These are phyloP conservation scores for Gnomoniopsis sp. DNA, from an alignment of 2,329 filamentous ascomycete species.

Conservation along the genomic window DNA sequence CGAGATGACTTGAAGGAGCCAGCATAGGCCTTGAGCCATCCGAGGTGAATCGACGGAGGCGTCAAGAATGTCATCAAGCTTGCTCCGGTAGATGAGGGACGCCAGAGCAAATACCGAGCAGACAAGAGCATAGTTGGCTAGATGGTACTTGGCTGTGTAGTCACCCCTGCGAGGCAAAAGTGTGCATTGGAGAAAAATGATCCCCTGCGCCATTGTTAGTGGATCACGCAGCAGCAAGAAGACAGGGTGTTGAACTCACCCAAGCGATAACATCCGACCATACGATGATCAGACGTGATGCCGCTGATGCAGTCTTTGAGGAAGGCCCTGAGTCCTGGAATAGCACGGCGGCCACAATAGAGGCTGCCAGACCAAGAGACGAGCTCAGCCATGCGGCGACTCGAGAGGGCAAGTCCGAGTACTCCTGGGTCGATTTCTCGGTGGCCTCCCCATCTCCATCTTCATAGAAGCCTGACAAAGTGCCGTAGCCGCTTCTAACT, in stretches of 20 bases:
- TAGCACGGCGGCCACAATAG: slow-evolving; percentile 23
- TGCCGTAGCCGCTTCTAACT: slow-evolving; percentile 19
- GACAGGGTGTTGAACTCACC: slow-evolving; percentile 17
- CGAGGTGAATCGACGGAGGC: slow-evolving; percentile 3
- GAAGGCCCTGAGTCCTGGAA: not conserved
- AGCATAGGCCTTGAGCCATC: slow-evolving; percentile 22
- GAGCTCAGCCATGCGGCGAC: slow-evolving; percentile 24
- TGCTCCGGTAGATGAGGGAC: slow-evolving; percentile 26
- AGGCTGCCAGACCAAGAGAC: slow-evolving; percentile 24
- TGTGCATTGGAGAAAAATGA: slow-evolving; percentile 27
- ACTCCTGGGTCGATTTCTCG: slow-evolving; percentile 29
- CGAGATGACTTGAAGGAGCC: slow-evolving; percentile 24
- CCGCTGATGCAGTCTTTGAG: not conserved
- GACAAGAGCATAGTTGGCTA: slow-evolving; percentile 25
- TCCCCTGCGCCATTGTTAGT: slow-evolving; percentile 17
- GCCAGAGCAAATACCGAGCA: slow-evolving; percentile 23
- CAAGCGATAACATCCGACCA: slow-evolving; percentile 25
- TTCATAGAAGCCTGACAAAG: slow-evolving; percentile 25
- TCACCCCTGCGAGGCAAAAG: slow-evolving; percentile 26
- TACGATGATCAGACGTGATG: not conserved
- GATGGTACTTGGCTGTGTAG: slow-evolving; percentile 25
- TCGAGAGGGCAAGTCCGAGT: slow-evolving; percentile 26
- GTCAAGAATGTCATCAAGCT: slow-evolving; percentile 23
- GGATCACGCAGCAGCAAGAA: not conserved
- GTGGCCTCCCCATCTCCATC: slow-evolving; percentile 31